These are phyloP conservation scores for Ophiostoma sp. DNA, from an alignment of 2,329 filamentous ascomycete species.

Conservation along the genomic window DNA sequence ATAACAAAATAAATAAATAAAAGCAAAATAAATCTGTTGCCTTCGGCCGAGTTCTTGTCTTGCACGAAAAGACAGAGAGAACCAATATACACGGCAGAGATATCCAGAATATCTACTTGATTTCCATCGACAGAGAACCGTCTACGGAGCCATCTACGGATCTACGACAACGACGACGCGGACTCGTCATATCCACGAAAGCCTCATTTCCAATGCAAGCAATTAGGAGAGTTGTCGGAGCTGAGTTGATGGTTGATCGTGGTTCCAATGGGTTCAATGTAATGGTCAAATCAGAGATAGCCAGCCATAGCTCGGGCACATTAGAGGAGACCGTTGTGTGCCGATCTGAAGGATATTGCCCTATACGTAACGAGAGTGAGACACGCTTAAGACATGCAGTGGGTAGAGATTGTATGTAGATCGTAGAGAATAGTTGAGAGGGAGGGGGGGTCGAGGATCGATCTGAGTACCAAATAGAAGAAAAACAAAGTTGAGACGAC, in stretches of 20 bases:
- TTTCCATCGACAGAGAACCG: no score
- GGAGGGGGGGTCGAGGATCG: not conserved
- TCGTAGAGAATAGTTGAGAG: not conserved
- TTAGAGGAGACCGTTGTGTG: not conserved
- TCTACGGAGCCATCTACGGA: not conserved
- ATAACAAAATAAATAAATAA: no score
- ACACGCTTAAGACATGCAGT: slow-evolving; percentile 7
- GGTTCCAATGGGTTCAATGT: no score
- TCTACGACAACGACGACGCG: not conserved
- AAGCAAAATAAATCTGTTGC: no score
- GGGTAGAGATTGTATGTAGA: not conserved
- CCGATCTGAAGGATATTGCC: not conserved
- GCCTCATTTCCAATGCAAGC: not conserved
- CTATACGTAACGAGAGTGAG: not conserved
- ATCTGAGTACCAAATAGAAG: not conserved
- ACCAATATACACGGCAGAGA: no score
- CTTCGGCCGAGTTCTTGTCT: no score
- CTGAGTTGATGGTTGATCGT: no score
- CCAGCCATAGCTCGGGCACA: not conserved
- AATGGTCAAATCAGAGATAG: not conserved
- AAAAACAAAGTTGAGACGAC: no score
- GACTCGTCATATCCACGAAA: not conserved
- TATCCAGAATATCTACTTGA: no score
- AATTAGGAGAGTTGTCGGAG: not conserved
- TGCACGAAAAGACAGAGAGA: no score